phyloP scores from a whole-genome alignment of 2,329 filamentous ascomycete genomes.

The Microsporum ferrugineum region DNA sequence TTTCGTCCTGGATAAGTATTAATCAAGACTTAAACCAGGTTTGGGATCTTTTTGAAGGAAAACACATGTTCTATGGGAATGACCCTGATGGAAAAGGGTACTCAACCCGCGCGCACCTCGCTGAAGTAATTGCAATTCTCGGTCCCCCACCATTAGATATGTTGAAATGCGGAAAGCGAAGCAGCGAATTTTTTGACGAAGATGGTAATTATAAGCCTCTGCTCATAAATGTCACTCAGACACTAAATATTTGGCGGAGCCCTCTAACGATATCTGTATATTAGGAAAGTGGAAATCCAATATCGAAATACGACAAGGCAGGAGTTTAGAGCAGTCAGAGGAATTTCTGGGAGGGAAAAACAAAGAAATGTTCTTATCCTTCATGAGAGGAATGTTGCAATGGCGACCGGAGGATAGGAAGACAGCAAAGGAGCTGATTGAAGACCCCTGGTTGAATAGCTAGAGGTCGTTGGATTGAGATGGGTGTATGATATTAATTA shows the following conservation, averaged over 20 bases:
- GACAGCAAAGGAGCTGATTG: slow-evolving; percentile 26
- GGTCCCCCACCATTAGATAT: slow-evolving; percentile 32
- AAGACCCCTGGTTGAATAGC: slow-evolving; percentile 22
- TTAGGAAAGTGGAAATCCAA: slow-evolving; percentile 18
- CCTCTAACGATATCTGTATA: background rate
- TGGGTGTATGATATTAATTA: too few species aligned
- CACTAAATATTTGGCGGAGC: background rate
- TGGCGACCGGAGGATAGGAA: slow-evolving; percentile 28
- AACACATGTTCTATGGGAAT: slow-evolving; percentile 33
- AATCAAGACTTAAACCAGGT: slow-evolving; percentile 18
- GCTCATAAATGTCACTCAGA: too few species aligned
- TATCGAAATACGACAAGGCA: slow-evolving; percentile 11
- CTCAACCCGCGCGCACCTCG: slow-evolving; percentile 35
- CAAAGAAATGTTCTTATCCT: slow-evolving; percentile 24
- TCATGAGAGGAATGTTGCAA: slow-evolving; percentile 25
- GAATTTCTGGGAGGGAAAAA: slow-evolving; percentile 22
- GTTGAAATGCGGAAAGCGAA: slow-evolving; percentile 24
- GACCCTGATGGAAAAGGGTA: slow-evolving; percentile 28
- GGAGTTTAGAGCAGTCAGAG: slow-evolving; percentile 15
- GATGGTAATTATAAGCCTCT: slow-evolving; percentile 21
- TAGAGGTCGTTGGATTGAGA: background rate
- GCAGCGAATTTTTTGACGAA: slow-evolving; percentile 32
- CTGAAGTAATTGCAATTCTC: slow-evolving; percentile 36
- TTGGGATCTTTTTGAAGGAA: slow-evolving; percentile 40
- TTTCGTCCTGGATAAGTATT: background rate